Evolutionary conservation across 1,284 basidiomycete species (phyloP).

Genomic region (Agroathelia rolfsii): DNA sequence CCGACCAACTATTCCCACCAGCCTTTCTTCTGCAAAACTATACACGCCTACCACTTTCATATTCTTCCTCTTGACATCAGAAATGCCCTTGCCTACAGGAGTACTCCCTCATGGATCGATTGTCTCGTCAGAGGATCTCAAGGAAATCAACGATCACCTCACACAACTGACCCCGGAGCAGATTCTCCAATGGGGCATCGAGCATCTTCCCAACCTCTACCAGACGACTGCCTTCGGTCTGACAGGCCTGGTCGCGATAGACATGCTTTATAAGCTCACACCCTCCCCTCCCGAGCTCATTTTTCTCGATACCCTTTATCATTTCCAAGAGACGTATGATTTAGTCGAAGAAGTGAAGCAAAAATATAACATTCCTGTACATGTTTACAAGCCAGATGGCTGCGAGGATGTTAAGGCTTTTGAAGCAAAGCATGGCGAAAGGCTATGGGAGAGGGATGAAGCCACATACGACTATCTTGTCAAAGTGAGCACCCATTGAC

Average conservation of each 20-base stretch:
- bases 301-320: slow-evolving; percentile 95
- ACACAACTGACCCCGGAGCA: slow-evolving; percentile 65
- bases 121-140: slow-evolving; percentile 54
- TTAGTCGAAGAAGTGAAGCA: slow-evolving; percentile 75
- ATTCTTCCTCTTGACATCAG: too few relatives aligned
- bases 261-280: slow-evolving; percentile 84
- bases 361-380: slow-evolving; percentile 66
- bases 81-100: too few relatives aligned
- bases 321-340: slow-evolving; percentile 89
- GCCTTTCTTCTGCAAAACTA: too few relatives aligned
- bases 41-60: too few relatives aligned
- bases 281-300: slow-evolving; percentile 62
- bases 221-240: slow-evolving; percentile 94
- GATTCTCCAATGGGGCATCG: slow-evolving; percentile 77
- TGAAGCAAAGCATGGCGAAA: slow-evolving; percentile 72
- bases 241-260: slow-evolving; percentile 83
- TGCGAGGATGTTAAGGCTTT: slow-evolving; percentile 69
- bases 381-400: slow-evolving; percentile 74
- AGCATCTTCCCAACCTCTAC: slow-evolving; percentile 69
- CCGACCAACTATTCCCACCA: too few relatives aligned
- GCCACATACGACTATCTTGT: slow-evolving; percentile 86
- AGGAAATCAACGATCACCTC: slow-evolving; percentile 66
- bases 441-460: slow-evolving; percentile 87
- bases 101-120: too few relatives aligned
- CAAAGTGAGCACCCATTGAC: slow-evolving; percentile 48